Percentiles rank a stretch among this genome's conserved stretches.
Conservation (phyloP, 108 stramenopile genomes). For the Conticribra weissflogii region DNA sequence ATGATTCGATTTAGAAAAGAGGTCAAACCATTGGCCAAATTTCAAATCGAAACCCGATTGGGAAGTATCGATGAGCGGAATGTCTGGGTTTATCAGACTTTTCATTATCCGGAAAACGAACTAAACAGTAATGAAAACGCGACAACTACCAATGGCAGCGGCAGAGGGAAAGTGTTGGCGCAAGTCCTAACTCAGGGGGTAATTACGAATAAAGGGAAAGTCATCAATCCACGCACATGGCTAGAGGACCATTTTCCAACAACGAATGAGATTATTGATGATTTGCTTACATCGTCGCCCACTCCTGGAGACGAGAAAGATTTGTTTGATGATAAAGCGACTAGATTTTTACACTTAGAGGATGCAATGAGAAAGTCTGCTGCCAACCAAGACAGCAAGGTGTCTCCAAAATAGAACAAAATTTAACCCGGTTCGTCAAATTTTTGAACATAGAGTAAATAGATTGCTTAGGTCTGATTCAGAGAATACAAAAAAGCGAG, state of each 20-base stretch:
- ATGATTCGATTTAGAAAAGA: constrained; percentile 68
- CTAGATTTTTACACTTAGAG: constrained; percentile 35
- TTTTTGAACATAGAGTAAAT: too few relatives aligned
- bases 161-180: constrained; percentile 38
- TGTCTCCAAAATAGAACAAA: not conserved
- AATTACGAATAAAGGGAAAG: constrained; percentile 30
- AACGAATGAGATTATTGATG: constrained; percentile 24
- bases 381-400: constrained; percentile 21
- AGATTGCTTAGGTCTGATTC: too few relatives aligned
- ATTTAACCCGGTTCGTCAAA: too few relatives aligned
- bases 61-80: constrained; percentile 59
- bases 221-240: constrained; percentile 36
- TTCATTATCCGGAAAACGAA: constrained; percentile 40
- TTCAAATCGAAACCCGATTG: constrained; percentile 61
- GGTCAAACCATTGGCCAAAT: constrained; percentile 58
- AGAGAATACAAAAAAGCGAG: not conserved
- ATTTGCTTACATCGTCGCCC: constrained; percentile 13
- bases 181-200: constrained; percentile 43
- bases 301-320: not conserved
- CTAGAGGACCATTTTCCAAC: constrained; percentile 17
- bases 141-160: too few relatives aligned
- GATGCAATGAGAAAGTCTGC: constrained; percentile 32
- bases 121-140: not conserved
- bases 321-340: constrained; percentile 37
- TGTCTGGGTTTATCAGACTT: constrained; percentile 71